Base-by-base conservation (phyloP, 2,329 filamentous ascomycete genomes). In the Cordyceps cicadae region DNA sequence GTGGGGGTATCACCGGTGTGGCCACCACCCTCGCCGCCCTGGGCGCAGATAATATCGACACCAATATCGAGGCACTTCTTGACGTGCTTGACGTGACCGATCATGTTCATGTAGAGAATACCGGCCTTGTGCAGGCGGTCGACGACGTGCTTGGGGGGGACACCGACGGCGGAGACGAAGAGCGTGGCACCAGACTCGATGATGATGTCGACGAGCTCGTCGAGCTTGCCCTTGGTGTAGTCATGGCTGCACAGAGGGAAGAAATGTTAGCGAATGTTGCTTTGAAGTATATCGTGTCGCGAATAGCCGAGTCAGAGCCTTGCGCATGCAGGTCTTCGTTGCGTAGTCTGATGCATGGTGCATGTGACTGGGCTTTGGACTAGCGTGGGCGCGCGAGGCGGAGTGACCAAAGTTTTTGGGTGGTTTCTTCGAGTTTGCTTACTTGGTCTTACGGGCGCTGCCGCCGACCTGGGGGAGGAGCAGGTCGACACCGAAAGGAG, bases 21-120 rank as follows among this genome's bases (percentile, higher is more conserved):
- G 67, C 94, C 94, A 74, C 94, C 94, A 65, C 94, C 94, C 80
- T 99, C 94, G 69, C 94, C 93, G 73, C 94, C 94, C 80, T 99
- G 94, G 57, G 94, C 94, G 80, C 93, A 97, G 79, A 99, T 97
- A 70, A 99, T 89, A 77, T 99, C 94, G 68, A 87, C 90, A 66
- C 92, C 94, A 62, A 92, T 84, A 55, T 93, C 91, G 64, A 99
- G 83, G 76, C 91, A 95, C 83, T 97, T 99, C 78, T 91, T 84
- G 65, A 96, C 93, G 79, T 99, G 94, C 87, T 99, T 99, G 72
- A 94, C 93, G 83, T 99, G 94, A 67, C 94, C 94, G 74, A 99
- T 92, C 94, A 99, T 99, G 87, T 99, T 99, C 94, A 97, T 97
- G 83, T 95, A 96, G 67, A 96, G 83, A 67, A 99, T 84, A 67